These are phyloP conservation scores for Omphalea diandra DNA, from an alignment of 441 rosid genomes.

Conservation along the genomic window DNA sequence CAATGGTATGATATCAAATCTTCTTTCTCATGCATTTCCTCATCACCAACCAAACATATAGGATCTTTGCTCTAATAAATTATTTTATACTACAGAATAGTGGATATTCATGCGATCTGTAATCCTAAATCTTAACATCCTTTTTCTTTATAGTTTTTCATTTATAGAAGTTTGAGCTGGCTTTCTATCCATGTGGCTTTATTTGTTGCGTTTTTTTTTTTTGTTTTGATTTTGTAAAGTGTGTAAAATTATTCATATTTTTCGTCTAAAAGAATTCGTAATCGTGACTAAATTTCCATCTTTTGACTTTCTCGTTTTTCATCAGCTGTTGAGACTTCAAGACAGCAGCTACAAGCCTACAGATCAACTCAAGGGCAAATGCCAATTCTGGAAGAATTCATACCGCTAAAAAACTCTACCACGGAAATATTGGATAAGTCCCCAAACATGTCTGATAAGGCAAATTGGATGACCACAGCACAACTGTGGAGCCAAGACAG, in stretches of 20 bases:
- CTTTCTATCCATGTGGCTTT: conserved; percentile 37
- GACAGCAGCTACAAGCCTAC: conserved; percentile 69
- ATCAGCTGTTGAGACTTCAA: conserved; percentile 86
- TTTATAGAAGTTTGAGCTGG: conserved; percentile 60
- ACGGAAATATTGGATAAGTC: conserved; percentile 43
- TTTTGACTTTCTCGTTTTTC: background rate
- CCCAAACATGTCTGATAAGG: conserved; percentile 50
- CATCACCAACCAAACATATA: background rate
- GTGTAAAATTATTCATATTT: background rate
- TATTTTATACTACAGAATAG: conserved; percentile 10
- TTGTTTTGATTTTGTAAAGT: conserved; percentile 34
- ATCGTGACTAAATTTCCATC: no score
- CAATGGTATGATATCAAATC: conserved; percentile 50
- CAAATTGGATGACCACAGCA: conserved; percentile 90
- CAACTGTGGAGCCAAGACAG: conserved; percentile 82
- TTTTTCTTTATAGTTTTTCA: conserved; percentile 32
- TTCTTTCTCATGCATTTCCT: conserved; percentile 6
- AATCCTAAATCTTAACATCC: conserved; percentile 24
- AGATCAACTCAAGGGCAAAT: conserved; percentile 55
- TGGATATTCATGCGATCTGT: conserved; percentile 32
- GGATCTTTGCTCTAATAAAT: background rate
- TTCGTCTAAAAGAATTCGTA: conserved; percentile 2
- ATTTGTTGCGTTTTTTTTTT: conserved; percentile 32
- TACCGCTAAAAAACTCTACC: conserved; percentile 66
- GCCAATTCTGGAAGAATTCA: conserved; percentile 93